These are phyloP conservation scores for Rhamnella rubrinervis DNA, from an alignment of 331 rosid genomes.

Conservation along the genomic window DNA sequence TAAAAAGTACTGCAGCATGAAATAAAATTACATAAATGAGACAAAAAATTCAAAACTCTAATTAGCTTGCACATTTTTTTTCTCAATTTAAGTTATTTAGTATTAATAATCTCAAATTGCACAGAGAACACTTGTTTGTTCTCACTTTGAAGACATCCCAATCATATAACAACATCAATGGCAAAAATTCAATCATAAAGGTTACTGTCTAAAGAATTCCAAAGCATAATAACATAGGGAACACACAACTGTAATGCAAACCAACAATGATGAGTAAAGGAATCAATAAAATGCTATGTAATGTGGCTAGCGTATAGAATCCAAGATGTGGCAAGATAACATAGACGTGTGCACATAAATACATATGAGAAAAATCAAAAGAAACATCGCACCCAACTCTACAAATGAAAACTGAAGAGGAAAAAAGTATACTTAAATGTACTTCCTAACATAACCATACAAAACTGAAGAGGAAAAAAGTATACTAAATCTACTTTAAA, in stretches of 20 bases:
- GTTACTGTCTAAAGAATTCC: not conserved
- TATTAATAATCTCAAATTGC: conserved; percentile 1
- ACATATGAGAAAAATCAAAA: too few species aligned
- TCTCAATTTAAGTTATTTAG: conserved; percentile 6
- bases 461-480: too few species aligned
- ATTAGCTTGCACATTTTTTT: conserved; percentile 4
- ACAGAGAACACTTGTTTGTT: not conserved
- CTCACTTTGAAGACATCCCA: not conserved
- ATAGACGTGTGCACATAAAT: too few species aligned
- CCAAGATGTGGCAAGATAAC: too few species aligned
- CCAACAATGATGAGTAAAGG: not conserved
- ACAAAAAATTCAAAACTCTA: conserved; percentile 28
- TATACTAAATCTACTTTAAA: too few species aligned
- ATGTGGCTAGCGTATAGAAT: too few species aligned
- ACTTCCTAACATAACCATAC: too few species aligned
- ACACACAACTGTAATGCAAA: not conserved
- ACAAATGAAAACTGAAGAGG: too few species aligned
- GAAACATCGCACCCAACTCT: too few species aligned
- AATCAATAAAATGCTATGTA: too few species aligned
- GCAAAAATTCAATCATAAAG: not conserved
- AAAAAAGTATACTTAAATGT: too few species aligned
- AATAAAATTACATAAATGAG: conserved; percentile 53
- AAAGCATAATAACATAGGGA: not conserved
- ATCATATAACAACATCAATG: not conserved
- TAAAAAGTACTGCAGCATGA: conserved; percentile 70